Base-by-base conservation (phyloP, 1,139 yeast species). In the Blastobotrys proliferans region DNA sequence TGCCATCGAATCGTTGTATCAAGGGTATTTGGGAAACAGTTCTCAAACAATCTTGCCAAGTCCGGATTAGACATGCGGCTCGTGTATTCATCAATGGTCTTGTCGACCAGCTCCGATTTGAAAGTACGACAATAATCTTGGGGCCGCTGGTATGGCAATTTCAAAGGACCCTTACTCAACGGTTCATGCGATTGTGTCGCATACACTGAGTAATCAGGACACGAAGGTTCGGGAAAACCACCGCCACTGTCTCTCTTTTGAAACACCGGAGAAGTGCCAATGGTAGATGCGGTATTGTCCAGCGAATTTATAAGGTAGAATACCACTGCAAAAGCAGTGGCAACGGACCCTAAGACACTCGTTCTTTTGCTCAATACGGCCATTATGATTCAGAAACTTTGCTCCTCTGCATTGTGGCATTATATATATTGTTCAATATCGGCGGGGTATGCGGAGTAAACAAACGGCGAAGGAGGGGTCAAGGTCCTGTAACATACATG, bases 1-100 rank as follows among this genome's bases (percentile, higher is more conserved):
- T 83, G 87, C 87, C 90, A 87, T 45, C 83, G 68, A 38, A 87
- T 77, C 0, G 96, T 86, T 0, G 96, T 87, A 57, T 87, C 96
- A 41, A 88, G 66, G 0, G 96, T 87, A 58, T 88, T 88, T 8
- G 96, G 96, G 47, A 86, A 73, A 43, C 94, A 75, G 58, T 87
- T 87, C 57, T 86, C 95, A 53, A 87, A 74, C 48, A 87, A 63
- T 41, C 94, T 67, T 2, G 83, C 85, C 43, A 87, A 64, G 59
- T 87, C 95, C 0, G 73, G 73, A 56, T 81, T 81, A 28, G 62
- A 60, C 20, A 84, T 68, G 52, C 73, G 72, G 2, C 40, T 33
- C 41, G 66, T 74, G 58, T 84, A 67, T 44, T 78, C 81, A 1
- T 54, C 59, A 21, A 87, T 76, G 31, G 80, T 66, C n/a, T 57